Conservation (phyloP, 805 yeast species). For the Barnettozyma pratensis region DNA sequence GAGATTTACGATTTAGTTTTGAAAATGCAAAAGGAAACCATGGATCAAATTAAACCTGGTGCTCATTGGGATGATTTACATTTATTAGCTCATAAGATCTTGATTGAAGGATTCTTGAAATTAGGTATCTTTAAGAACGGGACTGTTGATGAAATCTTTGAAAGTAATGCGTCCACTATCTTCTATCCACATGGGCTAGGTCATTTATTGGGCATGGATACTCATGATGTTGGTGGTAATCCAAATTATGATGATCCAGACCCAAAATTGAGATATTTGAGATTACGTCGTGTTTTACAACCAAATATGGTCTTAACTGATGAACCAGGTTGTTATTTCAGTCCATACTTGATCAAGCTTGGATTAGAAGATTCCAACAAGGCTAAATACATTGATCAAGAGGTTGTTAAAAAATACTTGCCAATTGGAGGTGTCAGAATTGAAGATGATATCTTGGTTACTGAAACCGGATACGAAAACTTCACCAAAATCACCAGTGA, state of each 20-base stretch:
- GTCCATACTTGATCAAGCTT: constrained; percentile 71
- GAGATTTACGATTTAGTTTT: constrained; percentile 74
- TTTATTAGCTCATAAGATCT: constrained; percentile 67
- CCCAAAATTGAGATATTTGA: constrained; percentile 67
- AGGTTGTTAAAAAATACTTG: constrained; percentile 71
- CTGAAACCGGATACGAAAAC: constrained; percentile 72
- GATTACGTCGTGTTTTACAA: constrained; percentile 70
- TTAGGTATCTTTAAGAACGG: constrained; percentile 72
- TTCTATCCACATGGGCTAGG: constrained; percentile 97
- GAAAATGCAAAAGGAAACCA: constrained; percentile 74
- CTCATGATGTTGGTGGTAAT: constrained; percentile 91
- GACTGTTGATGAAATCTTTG: constrained; percentile 59
- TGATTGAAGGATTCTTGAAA: constrained; percentile 63
- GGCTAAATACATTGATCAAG: constrained; percentile 44
- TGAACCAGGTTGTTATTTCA: constrained; percentile 93
- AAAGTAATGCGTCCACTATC: constrained; percentile 64
- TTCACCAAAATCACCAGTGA: constrained; percentile 81
- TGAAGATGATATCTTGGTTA: constrained; percentile 86
- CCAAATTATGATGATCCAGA: constrained; percentile 84
- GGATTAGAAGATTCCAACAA: constrained; percentile 41
- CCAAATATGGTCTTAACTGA: constrained; percentile 85
- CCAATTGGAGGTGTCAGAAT: constrained; percentile 96
- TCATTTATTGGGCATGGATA: constrained; percentile 89
- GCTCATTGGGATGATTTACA: constrained; percentile 84
- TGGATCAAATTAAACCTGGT: constrained; percentile 76